phyloP scores from a whole-genome alignment of 2,329 filamentous ascomycete species.

The Alternaria solani region DNA sequence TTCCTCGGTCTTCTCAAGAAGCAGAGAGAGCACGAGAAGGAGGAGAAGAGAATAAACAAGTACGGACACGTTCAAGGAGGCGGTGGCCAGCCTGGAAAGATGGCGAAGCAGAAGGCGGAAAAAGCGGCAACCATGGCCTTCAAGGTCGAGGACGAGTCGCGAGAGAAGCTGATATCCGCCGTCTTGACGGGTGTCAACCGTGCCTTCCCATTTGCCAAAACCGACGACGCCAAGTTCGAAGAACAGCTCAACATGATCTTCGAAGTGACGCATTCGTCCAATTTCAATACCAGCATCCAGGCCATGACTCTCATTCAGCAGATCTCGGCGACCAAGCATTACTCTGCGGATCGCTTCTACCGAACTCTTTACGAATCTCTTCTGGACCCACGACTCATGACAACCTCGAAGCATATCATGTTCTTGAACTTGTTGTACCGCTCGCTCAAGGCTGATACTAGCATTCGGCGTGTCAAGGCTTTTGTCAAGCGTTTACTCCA shows the following conservation, averaged over 20 bases:
- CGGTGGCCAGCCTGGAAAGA: constrained; percentile 62
- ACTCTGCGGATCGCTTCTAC: constrained; percentile 91
- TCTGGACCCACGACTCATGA: constrained; percentile 84
- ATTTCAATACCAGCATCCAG: constrained; percentile 98
- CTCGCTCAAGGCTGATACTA: constrained; percentile 87
- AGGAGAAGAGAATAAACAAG: constrained; percentile 55
- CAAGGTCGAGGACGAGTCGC: constrained; percentile 68
- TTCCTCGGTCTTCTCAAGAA: constrained; percentile 84
- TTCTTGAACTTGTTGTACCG: constrained; percentile 93
- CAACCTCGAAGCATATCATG: constrained; percentile 92
- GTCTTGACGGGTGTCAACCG: constrained; percentile 95
- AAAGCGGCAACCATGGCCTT: constrained; percentile 55
- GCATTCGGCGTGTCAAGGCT: constrained; percentile 89
- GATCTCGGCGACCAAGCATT: constrained; percentile 79
- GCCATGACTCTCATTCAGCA: constrained; percentile 95
- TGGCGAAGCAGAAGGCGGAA: constrained; percentile 57
- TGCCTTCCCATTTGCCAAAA: constrained; percentile 88
- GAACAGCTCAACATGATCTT: constrained; percentile 93
- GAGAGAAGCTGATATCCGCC: constrained; percentile 90
- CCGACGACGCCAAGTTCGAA: constrained; percentile 82
- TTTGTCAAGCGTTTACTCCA: constrained; percentile 95
- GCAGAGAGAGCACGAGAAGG: constrained; percentile 52
- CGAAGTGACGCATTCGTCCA: constrained; percentile 94
- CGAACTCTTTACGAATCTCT: constrained; percentile 94
- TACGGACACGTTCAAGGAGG: constrained; percentile 63